These are phyloP conservation scores for Suillus sp. DNA, from an alignment of 768 basidiomycete species.

Conservation along the genomic window DNA sequence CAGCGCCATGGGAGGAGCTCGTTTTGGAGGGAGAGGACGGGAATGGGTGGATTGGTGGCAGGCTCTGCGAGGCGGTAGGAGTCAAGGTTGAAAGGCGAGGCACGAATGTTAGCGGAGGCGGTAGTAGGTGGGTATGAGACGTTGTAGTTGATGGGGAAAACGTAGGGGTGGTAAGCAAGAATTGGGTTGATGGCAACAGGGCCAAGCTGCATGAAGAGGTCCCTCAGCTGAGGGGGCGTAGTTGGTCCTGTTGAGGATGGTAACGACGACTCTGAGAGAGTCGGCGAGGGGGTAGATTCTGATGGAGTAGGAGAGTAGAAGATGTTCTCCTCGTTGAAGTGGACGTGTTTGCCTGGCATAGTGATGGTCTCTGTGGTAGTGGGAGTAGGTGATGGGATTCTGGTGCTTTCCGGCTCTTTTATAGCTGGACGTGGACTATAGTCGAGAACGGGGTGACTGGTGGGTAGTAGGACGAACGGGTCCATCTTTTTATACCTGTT, in stretches of 20 bases:
- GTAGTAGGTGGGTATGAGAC: conserved; percentile 22
- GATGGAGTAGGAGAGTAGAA: conserved; percentile 31
- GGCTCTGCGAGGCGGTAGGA: conserved; percentile 27
- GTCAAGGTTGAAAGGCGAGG: conserved; percentile 30
- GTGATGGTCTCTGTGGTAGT: conserved; percentile 8
- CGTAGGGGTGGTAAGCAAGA: conserved; percentile 31
- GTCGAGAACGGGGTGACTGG: background rate
- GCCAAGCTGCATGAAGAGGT: conserved; percentile 24
- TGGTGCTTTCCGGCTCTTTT: background rate
- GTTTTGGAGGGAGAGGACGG: conserved; percentile 33
- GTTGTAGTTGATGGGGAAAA: conserved; percentile 26
- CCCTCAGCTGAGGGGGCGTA: conserved; percentile 33
- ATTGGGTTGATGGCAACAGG: conserved; percentile 34
- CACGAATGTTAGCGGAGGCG: conserved; percentile 26
- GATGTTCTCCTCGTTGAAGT: conserved; percentile 35
- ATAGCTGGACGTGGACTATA: background rate
- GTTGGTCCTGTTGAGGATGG: conserved; percentile 32
- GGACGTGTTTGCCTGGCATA: conserved; percentile 35
- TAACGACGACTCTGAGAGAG: conserved; percentile 32
- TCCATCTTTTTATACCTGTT: conserved; percentile 1
- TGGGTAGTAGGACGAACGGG: background rate
- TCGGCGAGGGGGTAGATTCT: conserved; percentile 26
- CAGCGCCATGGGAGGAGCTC: conserved; percentile 38
- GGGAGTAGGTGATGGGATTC: conserved; percentile 15
- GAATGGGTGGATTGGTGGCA: conserved; percentile 34